These are phyloP conservation scores for Chimonanthus salicifolius DNA, from an alignment of 164 flowering plant species.

Conservation along the genomic window DNA sequence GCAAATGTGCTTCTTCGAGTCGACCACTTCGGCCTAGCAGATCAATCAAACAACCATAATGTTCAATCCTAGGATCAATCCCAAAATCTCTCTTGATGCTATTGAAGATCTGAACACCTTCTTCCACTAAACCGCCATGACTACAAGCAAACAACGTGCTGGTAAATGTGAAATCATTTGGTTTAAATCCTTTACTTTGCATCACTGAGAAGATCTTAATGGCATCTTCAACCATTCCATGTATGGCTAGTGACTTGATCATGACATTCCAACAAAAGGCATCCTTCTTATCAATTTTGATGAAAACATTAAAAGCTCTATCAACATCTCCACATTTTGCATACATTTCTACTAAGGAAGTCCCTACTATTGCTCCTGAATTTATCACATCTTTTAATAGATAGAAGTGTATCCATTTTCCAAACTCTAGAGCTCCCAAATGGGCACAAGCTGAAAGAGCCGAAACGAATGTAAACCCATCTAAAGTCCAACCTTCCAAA, in stretches of 20 bases:
- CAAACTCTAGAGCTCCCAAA: constrained; percentile 31
- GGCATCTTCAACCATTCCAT: constrained; percentile 35
- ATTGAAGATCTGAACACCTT: constrained; percentile 27
- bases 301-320: constrained; percentile 27
- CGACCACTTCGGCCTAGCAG: constrained; percentile 36
- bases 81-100: constrained; percentile 29
- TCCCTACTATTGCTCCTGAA: constrained; percentile 23
- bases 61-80: constrained; percentile 28
- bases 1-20: constrained; percentile 32
- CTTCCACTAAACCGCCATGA: constrained; percentile 42
- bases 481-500: constrained; percentile 17
- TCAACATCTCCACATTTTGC: constrained; percentile 47
- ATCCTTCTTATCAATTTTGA: constrained; percentile 30
- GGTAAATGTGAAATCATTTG: constrained; percentile 32
- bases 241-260: constrained; percentile 37
- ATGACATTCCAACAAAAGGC: constrained; percentile 42
- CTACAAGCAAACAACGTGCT: constrained; percentile 35
- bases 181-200: constrained; percentile 25
- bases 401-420: constrained; percentile 30
- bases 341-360: constrained; percentile 32
- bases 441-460: constrained; percentile 40
- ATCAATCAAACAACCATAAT: constrained; percentile 40
- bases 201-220: constrained; percentile 28
- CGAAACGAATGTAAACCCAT: constrained; percentile 34
- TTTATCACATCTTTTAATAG: constrained; percentile 23